phyloP scores from a whole-genome alignment of 139 green algal genomes.

The Chlorella vulgaris region DNA sequence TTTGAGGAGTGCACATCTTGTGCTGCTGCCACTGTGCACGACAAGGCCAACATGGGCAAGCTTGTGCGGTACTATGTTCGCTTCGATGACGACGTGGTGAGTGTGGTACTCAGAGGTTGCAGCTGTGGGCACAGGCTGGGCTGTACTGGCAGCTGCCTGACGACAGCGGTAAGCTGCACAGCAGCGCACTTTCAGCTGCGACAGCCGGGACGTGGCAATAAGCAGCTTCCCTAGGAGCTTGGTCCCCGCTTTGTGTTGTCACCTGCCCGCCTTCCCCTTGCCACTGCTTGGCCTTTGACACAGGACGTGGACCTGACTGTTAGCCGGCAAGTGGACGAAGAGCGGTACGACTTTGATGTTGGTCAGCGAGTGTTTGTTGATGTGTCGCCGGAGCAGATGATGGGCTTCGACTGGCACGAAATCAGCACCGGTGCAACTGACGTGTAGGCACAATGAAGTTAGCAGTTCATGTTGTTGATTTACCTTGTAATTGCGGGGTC shows the following conservation, averaged over 20 bases:
- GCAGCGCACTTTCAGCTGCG: too few species aligned
- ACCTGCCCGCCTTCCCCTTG: neutral
- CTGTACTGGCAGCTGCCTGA: too few species aligned
- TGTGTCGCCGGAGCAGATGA: neutral
- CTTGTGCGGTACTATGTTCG: conserved; percentile 68
- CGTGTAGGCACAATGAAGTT: too few species aligned
- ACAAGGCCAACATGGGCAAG: conserved; percentile 69
- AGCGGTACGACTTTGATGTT: conserved; percentile 25
- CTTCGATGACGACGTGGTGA: conserved; percentile 77
- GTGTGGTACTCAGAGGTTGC: too few species aligned
- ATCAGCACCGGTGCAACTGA: neutral
- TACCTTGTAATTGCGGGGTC: too few species aligned
- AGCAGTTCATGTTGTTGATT: neutral
- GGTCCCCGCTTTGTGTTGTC: too few species aligned
- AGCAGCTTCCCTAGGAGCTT: too few species aligned
- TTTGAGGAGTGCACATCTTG: conserved; percentile 1
- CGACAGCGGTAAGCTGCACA: too few species aligned
- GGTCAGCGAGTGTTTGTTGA: conserved; percentile 22
- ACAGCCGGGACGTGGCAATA: too few species aligned
- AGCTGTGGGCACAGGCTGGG: too few species aligned
- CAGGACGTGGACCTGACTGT: conserved; percentile 20
- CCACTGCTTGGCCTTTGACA: neutral
- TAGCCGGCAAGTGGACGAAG: neutral
- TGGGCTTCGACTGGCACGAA: conserved; percentile 20
- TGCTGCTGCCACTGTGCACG: conserved; percentile 59